Conservation (phyloP, 495 filamentous ascomycete genomes). For the Aspergillus saccharolyticus region DNA sequence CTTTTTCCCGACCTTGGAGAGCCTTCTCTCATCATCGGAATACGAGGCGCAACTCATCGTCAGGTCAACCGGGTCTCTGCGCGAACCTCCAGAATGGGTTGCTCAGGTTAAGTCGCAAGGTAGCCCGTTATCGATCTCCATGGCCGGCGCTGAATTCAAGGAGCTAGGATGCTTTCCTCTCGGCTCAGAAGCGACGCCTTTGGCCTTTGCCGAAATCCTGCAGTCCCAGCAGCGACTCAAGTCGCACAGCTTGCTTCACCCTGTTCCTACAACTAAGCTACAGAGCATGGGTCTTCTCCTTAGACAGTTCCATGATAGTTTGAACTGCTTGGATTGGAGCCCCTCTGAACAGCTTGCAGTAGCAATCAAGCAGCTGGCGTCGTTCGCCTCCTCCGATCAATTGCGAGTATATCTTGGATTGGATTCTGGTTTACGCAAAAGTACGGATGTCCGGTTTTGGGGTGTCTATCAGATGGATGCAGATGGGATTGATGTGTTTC, state of each 20-base stretch:
- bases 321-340: conserved; percentile 13
- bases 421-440: conserved; percentile 52
- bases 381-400: conserved; percentile 24
- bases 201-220: conserved; percentile 46
- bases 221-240: conserved; percentile 46
- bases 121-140: conserved; percentile 48
- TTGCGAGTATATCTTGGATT: conserved; percentile 43
- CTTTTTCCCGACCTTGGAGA: conserved; percentile 26
- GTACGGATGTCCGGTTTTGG: conserved; percentile 48
- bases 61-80: conserved; percentile 15
- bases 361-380: conserved; percentile 31
- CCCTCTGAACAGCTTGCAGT: conserved; percentile 17
- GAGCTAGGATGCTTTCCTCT: conserved; percentile 54
- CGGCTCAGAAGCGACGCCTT: conserved; percentile 40
- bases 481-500: conserved; percentile 43
- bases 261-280: conserved; percentile 33
- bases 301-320: conserved; percentile 28
- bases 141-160: conserved; percentile 39
- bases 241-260: conserved; percentile 42
- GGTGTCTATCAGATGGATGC: conserved; percentile 46
- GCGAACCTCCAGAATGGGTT: conserved; percentile 40
- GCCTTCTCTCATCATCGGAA: conserved; percentile 26
- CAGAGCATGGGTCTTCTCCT: conserved; percentile 31
- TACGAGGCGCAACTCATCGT: conserved; percentile 6
- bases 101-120: conserved; percentile 32